phyloP scores from a whole-genome alignment of 1,284 basidiomycete species.

The Xanthoconium separans region DNA sequence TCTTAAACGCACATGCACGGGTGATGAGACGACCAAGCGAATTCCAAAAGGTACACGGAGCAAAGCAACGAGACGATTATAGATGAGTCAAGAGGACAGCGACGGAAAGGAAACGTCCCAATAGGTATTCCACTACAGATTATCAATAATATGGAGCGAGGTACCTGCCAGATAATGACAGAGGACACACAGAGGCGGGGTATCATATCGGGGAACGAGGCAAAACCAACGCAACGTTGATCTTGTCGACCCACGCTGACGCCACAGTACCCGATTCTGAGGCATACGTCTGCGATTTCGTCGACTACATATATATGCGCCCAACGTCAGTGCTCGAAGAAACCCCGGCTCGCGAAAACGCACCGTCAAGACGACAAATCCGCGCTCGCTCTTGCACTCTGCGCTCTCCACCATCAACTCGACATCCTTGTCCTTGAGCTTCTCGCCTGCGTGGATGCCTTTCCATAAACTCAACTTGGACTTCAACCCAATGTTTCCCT shows the following conservation, averaged over 20 bases:
- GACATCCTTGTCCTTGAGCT: constrained; percentile 37
- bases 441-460: constrained; percentile 39
- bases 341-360: too few species aligned
- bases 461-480: constrained; percentile 44
- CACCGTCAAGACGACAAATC: constrained; percentile 66
- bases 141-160: too few species aligned
- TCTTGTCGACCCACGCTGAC: constrained; percentile 52
- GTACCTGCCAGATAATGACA: too few species aligned
- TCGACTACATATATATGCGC: constrained; percentile 45
- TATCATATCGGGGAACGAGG: constrained; percentile 11
- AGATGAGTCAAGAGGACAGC: too few species aligned
- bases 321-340: too few species aligned
- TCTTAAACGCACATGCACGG: too few species aligned
- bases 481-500: constrained; percentile 43
- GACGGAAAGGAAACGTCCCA: too few species aligned
- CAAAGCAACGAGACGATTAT: too few species aligned
- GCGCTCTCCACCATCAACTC: constrained; percentile 46
- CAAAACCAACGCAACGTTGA: constrained; percentile 29
- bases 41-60: too few species aligned
- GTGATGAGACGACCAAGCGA: too few species aligned
- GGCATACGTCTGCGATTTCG: constrained; percentile 54
- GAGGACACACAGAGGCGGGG: too few species aligned
- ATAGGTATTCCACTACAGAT: too few species aligned
- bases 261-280: constrained; percentile 40
- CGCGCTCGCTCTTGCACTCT: constrained; percentile 53